Evolutionary conservation across 805 yeast genomes (phyloP), one percentile per base, ranked within the genome.

Genomic region (Starmera amethionina): DNA sequence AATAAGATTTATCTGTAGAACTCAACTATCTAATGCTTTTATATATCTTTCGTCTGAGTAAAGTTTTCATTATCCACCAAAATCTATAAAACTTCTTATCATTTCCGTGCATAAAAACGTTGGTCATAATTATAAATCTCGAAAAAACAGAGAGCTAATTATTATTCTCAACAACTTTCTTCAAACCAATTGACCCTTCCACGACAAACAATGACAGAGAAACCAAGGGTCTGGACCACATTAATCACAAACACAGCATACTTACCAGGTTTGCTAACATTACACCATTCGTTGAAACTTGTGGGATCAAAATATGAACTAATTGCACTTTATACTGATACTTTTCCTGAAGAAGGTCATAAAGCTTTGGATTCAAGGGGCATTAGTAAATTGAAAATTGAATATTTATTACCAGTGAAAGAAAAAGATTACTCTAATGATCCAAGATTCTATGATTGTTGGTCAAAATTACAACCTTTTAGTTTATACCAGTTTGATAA

Each of bases 381-480:
- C 0, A 73, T 76, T 11, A 60, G 64, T 19, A 65, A 68, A 38
- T 40, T 64, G 29, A 60, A 57, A 40, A 63, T 75, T 13, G 62
- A 64, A 15, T 61, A 67, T 39, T 55, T 77, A 25, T 48, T 65
- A 5, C 81, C 80, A 1, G 50, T 56, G 2, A 55, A 51, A 14
- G 58, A 62, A 44, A 70, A 68, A 47, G 72, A 70, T 41, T 72
- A 72, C 46, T 55, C 65, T 10, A 56, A 64, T 31, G 82, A 77
- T 46, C 63, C 71, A 10, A 58, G 82, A 30, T 77, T 77, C 56
- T 60, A 68, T 48, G 81, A 76, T 51, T 74, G 80, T 46, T 77
- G 81, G 80, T 65, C 80, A 27, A 77, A 77, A 55, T 54, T 77
- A 37, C 77, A 73, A 56, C 72, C 77, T 9, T 77, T 77, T 51